Evolutionary conservation across 768 basidiomycete species (phyloP).

Genomic region (Mycena kentingensis): DNA sequence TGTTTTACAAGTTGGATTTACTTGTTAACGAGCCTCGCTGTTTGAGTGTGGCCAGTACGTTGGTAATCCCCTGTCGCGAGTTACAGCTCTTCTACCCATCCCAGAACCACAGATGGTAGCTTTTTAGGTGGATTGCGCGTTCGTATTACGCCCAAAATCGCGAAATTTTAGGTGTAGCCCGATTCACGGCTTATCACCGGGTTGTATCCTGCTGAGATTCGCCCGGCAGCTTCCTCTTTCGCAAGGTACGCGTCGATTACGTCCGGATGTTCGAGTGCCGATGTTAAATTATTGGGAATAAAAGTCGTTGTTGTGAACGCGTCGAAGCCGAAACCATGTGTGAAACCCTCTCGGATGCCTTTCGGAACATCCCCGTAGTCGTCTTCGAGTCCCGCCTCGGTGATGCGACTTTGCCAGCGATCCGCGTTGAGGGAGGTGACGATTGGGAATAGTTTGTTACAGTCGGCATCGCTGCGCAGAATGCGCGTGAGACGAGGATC

Average conservation of each 20-base stretch:
- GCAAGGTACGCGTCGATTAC: neutral
- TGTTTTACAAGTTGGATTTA: too few species aligned
- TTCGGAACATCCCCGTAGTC: conserved; percentile 21
- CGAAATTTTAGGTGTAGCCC: too few species aligned
- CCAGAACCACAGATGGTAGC: too few species aligned
- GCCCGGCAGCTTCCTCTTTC: neutral
- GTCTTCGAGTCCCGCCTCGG: neutral
- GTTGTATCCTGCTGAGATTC: neutral
- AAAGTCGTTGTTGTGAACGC: neutral
- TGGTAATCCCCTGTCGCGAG: too few species aligned
- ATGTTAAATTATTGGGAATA: neutral
- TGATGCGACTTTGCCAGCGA: conserved; percentile 13
- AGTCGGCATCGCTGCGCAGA: conserved; percentile 9
- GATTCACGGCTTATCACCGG: too few species aligned
- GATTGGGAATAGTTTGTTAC: conserved; percentile 15
- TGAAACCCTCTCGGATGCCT: conserved; percentile 22
- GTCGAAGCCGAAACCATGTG: conserved; percentile 16
- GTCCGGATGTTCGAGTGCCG: neutral
- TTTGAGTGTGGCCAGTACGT: too few species aligned
- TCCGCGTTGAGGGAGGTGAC: conserved; percentile 22
- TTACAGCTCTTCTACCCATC: too few species aligned
- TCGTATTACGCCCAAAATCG: too few species aligned
- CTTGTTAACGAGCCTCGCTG: too few species aligned
- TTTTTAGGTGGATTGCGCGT: too few species aligned
- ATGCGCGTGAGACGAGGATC: neutral